Percentiles rank a stretch among this genome's conserved stretches.
Conservation (phyloP, 805 yeast species). For the Danielia reshetovae region DNA sequence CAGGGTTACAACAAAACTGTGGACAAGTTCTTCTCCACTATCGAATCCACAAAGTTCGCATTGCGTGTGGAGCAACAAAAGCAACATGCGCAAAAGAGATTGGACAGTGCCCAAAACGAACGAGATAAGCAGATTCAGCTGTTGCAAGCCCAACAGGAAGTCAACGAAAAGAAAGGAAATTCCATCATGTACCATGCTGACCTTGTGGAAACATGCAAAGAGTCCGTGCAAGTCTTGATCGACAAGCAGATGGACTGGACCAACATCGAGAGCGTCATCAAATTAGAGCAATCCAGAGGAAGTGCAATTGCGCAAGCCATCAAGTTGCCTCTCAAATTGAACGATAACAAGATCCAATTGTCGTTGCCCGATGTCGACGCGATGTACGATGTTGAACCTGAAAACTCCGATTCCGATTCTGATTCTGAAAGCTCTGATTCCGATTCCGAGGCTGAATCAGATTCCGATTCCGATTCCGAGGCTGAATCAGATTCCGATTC, state of each 20-base stretch:
- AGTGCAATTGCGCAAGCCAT: conserved; percentile 62
- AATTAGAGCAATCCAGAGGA: conserved; percentile 63
- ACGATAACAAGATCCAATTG: conserved; percentile 62
- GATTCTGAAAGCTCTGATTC: conserved; percentile 28
- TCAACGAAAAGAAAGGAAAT: conserved; percentile 67
- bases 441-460: conserved; percentile 26
- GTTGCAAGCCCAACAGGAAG: conserved; percentile 56
- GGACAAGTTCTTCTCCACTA: conserved; percentile 78
- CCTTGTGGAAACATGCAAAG: conserved; percentile 66
- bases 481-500: conserved; percentile 7
- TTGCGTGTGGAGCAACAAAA: conserved; percentile 73
- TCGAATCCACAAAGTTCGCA: conserved; percentile 78
- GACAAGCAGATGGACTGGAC: conserved; percentile 94
- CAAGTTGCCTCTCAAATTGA: conserved; percentile 63
- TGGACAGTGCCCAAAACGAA: conserved; percentile 72
- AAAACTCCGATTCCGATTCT: conserved; percentile 16
- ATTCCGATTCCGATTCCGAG: conserved; percentile 27
- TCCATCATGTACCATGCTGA: conserved; percentile 67
- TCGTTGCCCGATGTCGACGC: conserved; percentile 47
- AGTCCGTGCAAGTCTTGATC: conserved; percentile 60
- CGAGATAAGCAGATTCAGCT: conserved; percentile 66
- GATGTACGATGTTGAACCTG: conserved; percentile 19
- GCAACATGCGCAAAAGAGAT: conserved; percentile 65
- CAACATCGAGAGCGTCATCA: conserved; percentile 72
- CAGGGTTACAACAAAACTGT: conserved; percentile 76